Evolutionary conservation across 2,329 filamentous ascomycete genomes (phyloP), one percentile per base, ranked within the genome.

Genomic region (Claviceps capensis): DNA sequence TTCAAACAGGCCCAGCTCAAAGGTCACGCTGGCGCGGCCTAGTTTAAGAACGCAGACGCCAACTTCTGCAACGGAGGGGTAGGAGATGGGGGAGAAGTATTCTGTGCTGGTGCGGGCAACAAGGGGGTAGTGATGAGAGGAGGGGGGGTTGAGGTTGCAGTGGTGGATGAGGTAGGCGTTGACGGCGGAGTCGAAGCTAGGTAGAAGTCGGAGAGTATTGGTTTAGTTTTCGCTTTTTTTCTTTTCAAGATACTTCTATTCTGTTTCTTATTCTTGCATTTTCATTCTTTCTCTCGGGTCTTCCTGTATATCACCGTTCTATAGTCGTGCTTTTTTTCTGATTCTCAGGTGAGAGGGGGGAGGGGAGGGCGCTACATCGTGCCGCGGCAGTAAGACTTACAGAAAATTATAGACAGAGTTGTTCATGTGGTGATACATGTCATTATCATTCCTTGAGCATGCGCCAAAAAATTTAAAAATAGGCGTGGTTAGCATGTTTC

Each of bases 381-480:
- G 26, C 26, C 26, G 26, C 26, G 2, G n/a, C n/a, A 17, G 17
- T 9, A 14, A 26, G 5, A 11, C 73, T 63, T 66, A 83, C 76
- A 94, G 76, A 56, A 86, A 84, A 61, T 86, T 86, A 68, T 95
- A 95, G 51, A 93, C 77, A 42, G 83, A 86, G 64, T 95, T 95
- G 71, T 95, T 95, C 75, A 95, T 81, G 65, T 97, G 91, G 55
- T 87, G 78, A 67, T 93, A 95, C 86, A 94, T 93, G 71, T 95
- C 89, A 64, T 95, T 95, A 68, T 95, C 89, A 65, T 81, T 83
- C 88, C 88, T 90, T 14, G 1, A 23, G 30, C 30, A 34, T 34
- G 30, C 30, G 38, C 38, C 16, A 5, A 41, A 16, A 8, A n/a
- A 1, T 3, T 16, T 37, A 4, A n/a, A 9, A 4, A 26, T 8